Percentiles rank a stretch among this genome's conserved stretches.
These are phyloP conservation scores for Vigna angularis DNA, from an alignment of 306 rosid species.

Conservation along the genomic window DNA sequence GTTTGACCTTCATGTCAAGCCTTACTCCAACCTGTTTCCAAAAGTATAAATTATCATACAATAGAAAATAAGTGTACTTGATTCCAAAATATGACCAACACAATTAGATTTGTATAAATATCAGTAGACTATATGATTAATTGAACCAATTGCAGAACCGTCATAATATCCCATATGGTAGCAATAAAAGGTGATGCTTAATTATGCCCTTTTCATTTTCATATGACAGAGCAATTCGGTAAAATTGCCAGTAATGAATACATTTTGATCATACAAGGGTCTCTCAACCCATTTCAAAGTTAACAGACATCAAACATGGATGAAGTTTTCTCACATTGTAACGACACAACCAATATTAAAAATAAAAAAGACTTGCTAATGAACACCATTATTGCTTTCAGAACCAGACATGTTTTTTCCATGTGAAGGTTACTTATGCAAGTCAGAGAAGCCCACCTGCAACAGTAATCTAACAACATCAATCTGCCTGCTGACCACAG, in stretches of 20 bases:
- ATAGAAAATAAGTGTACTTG: not conserved
- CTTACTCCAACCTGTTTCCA: conserved; percentile 59
- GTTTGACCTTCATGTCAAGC: conserved; percentile 59
- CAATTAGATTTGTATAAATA: not conserved
- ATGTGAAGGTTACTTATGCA: conserved; percentile 37
- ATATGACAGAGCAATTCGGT: not conserved
- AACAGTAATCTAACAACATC: conserved; percentile 59
- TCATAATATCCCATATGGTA: not conserved
- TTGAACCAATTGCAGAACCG: not conserved
- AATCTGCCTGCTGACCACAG: conserved; percentile 68
- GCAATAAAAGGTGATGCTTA: not conserved
- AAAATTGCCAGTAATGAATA: conserved; percentile 6
- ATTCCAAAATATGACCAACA: conserved; percentile 27
- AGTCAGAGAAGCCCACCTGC: conserved; percentile 57
- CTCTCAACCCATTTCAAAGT: not conserved
- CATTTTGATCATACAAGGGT: not conserved
- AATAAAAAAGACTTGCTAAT: not conserved
- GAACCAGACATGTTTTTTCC: conserved; percentile 27
- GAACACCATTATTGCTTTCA: conserved; percentile 24
- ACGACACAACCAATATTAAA: conserved; percentile 5
- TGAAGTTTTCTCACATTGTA: conserved; percentile 16
- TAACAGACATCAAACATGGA: conserved; percentile 1
- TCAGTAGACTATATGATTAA: not conserved
- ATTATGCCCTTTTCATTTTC: conserved; percentile 7
- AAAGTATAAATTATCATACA: not conserved